Evolutionary conservation across 805 yeast species (phyloP).

Genomic region (Metschnikowia hibisci): DNA sequence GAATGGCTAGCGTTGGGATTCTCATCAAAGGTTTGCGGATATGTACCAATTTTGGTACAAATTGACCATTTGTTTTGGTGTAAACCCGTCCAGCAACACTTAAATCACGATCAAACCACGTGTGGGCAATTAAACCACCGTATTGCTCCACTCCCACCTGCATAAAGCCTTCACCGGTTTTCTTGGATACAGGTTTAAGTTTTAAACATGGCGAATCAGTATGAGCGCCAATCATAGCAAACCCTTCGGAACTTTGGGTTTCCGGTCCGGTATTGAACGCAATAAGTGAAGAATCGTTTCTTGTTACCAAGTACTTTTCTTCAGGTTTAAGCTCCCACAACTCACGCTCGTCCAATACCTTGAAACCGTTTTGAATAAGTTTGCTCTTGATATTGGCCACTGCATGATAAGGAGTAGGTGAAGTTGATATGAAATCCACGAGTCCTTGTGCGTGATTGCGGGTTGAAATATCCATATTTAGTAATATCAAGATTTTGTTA

Average conservation of each 20-base stretch:
- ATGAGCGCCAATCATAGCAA: slow-evolving; percentile 92
- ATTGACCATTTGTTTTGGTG: slow-evolving; percentile 50
- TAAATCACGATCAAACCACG: slow-evolving; percentile 96
- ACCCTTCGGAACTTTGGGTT: slow-evolving; percentile 74
- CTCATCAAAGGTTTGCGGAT: slow-evolving; percentile 75
- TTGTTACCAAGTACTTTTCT: slow-evolving; percentile 77
- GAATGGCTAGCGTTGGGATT: slow-evolving; percentile 94
- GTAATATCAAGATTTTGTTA: background rate
- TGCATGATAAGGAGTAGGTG: slow-evolving; percentile 95
- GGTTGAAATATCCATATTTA: slow-evolving; percentile 14
- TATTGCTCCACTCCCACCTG: slow-evolving; percentile 93
- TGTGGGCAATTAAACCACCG: slow-evolving; percentile 95
- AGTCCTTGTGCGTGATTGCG: slow-evolving; percentile 50
- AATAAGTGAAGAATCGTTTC: slow-evolving; percentile 84
- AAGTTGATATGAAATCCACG: slow-evolving; percentile 69
- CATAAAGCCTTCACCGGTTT: slow-evolving; percentile 65
- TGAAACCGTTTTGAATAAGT: slow-evolving; percentile 61
- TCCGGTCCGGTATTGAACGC: slow-evolving; percentile 79
- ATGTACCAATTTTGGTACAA: slow-evolving; percentile 67
- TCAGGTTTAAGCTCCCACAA: slow-evolving; percentile 58
- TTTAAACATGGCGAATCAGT: slow-evolving; percentile 91
- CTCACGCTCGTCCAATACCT: slow-evolving; percentile 66
- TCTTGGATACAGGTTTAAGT: slow-evolving; percentile 81
- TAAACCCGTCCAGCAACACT: slow-evolving; percentile 89
- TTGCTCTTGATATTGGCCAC: slow-evolving; percentile 61